Base-by-base conservation (phyloP, 306 rosid species). In the Vigna hirtella region DNA sequence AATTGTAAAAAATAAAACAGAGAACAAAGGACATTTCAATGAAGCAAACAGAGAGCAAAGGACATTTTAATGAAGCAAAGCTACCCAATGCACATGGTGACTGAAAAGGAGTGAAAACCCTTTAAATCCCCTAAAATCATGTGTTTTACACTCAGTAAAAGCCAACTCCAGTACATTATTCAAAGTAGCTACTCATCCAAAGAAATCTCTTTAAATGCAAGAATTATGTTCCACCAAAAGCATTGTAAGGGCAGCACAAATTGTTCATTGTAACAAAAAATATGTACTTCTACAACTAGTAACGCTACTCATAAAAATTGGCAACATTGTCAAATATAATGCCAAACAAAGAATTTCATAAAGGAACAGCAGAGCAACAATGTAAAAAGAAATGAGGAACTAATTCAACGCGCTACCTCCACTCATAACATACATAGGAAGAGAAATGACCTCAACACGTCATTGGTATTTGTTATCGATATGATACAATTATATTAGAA, bases 381-480 rank as follows among this genome's bases (percentile, higher is more conserved):
- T 58, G 38, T 26, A 58, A 5, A n/a, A 58, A 58, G 9, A 26
- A 57, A 57, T 26, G 65, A 58, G 65, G 40, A 58, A 58, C 65
- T 26, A 16, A 58, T 26, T 58, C 38, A 15, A 56, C 9, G 32
- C 62, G 32, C 61, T n/a, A 56, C 32, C 15, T 56, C 62, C 62
- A 56, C 30, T 55, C 15, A 56, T 22, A 22, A 56, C 15, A 56
- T 56, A 22, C 15, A 56, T 22, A 56, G 6, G 22, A 56, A 20
- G 32, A 22, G 62, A 56, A 56, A 56, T 20, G 14, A 1, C 16
- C 32, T 22, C 62, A 56, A 14, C 15, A 56, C 2, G 15, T 56
- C 62, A 55, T 56, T 56, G 32, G 62, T 20, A 20, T 56, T 56
- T 32, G 7, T 32, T 32, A 32, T 5, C 4, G 38, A 34, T 34